Evolutionary conservation across 2,329 filamentous ascomycete species (phyloP), one percentile per base, ranked within the genome.

Genomic region (Ilyonectria mors-panacis): DNA sequence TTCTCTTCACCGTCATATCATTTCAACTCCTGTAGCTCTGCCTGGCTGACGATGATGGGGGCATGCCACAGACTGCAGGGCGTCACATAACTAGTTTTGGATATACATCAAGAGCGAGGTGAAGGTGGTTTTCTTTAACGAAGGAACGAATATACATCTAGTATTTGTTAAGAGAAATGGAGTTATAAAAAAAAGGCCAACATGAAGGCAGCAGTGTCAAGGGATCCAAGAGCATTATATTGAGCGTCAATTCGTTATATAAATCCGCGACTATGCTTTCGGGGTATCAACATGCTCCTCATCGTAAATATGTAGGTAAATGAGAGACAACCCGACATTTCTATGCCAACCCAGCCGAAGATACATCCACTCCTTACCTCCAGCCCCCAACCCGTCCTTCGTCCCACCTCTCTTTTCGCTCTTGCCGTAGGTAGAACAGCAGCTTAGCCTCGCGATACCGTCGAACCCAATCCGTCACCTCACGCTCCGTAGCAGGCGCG

Each of bases 331-430:
- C 53, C 53, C 48, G 44, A 51, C 28, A 15, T 30, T 53, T 15
- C 21, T 23, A 37, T 55, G 23, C 26, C 45, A 30, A 9, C 44
- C 19, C 15, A 8, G 39, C 39, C 15, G 19, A 8, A 19, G 44
- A 35, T 59, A 33, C 37, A 13, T 15, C 48, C 19, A 19, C 19
- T 61, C 28, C 26, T 89, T 84, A 95, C 76, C 95, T 89, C 96
- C 96, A 98, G 1, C 96, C 96, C 12, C 95, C 95, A 37, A 98
- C 95, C 72, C 95, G 87, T 26, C 95, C 94, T 81, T 98, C 95
- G 79, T 98, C 96, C 96, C 96, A 98, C 74, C 96, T 88, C 76
- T 94, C 93, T 81, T 95, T 97, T 72, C 94, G 89, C 84, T 98
- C 96, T 77, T 92, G 90, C 65, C 96, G 87, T 60, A 95, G 84